These are phyloP conservation scores for Ustilago trichophora DNA, from an alignment of 1,284 basidiomycete genomes.

Conservation along the genomic window DNA sequence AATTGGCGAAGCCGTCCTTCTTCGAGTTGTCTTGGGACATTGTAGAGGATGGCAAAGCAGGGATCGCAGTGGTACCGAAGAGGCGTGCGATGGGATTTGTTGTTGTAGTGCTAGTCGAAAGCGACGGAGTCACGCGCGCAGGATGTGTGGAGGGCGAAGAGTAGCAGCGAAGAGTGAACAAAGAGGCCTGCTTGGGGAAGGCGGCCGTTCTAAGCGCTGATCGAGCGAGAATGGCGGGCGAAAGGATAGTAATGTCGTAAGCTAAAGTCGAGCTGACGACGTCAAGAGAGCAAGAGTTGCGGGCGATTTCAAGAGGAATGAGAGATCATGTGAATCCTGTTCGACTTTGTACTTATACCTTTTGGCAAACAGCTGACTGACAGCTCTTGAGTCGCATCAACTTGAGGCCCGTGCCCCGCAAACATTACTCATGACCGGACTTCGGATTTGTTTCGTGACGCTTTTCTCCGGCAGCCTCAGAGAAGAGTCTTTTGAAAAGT, in stretches of 20 bases:
- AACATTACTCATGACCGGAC: too few relatives aligned
- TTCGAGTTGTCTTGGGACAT: slow-evolving; percentile 28
- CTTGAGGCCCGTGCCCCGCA: neutral
- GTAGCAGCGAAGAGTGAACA: neutral
- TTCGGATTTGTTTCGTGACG: neutral
- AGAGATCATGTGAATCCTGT: too few relatives aligned
- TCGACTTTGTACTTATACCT: too few relatives aligned
- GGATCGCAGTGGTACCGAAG: neutral
- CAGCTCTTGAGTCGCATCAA: too few relatives aligned
- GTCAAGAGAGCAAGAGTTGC: too few relatives aligned
- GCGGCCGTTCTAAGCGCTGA: slow-evolving; percentile 1
- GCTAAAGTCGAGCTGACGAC: too few relatives aligned
- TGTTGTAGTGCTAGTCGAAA: too few relatives aligned
- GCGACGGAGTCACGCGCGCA: neutral
- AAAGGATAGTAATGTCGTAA: neutral
- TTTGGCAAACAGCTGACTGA: too few relatives aligned
- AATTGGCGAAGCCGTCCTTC: slow-evolving; percentile 52
- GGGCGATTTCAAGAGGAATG: too few relatives aligned
- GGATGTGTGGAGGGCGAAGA: neutral
- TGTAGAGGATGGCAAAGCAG: neutral
- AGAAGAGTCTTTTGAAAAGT: too few relatives aligned
- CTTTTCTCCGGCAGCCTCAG: slow-evolving; percentile 6
- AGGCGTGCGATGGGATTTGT: neutral
- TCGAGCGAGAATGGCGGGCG: slow-evolving; percentile 6
- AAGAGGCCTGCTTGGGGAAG: slow-evolving; percentile 1